Percentiles rank a stretch among this genome's conserved stretches.
These are phyloP conservation scores for Neopestalotiopsis rosae DNA, from an alignment of 2,329 filamentous ascomycete genomes.

Conservation along the genomic window DNA sequence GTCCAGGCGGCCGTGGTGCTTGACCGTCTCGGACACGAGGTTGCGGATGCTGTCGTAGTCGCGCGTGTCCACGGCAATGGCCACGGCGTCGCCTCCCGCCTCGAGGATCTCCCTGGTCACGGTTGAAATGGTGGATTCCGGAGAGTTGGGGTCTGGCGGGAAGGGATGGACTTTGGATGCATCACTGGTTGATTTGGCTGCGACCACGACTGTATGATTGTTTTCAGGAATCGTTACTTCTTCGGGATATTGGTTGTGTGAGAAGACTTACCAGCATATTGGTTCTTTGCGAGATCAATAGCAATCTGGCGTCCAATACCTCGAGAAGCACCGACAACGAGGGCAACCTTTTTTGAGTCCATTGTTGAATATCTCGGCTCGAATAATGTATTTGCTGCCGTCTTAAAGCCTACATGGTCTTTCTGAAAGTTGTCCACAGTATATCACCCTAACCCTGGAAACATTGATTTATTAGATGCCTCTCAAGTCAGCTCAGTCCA, in stretches of 20 bases:
- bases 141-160: slow-evolving; percentile 78
- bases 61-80: slow-evolving; percentile 74
- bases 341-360: slow-evolving; percentile 59
- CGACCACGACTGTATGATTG: slow-evolving; percentile 67
- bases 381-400: neutral
- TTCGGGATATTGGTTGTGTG: neutral
- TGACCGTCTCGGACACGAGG: slow-evolving; percentile 64
- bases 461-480: neutral
- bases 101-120: slow-evolving; percentile 76
- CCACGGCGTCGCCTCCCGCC: slow-evolving; percentile 66
- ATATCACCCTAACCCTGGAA: neutral
- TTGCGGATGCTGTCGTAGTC: slow-evolving; percentile 63
- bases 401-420: neutral
- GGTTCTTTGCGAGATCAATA: slow-evolving; percentile 73
- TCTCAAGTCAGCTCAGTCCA: neutral
- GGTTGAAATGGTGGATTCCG: slow-evolving; percentile 78
- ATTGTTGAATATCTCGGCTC: neutral
- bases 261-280: slow-evolving; percentile 65
- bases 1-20: slow-evolving; percentile 68
- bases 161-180: slow-evolving; percentile 62
- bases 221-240: neutral
- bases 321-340: slow-evolving; percentile 77
- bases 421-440: neutral
- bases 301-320: slow-evolving; percentile 84
- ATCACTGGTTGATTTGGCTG: slow-evolving; percentile 76